Base-by-base conservation (phyloP, 345 rosid genomes). In the Pugionium cornutum region DNA sequence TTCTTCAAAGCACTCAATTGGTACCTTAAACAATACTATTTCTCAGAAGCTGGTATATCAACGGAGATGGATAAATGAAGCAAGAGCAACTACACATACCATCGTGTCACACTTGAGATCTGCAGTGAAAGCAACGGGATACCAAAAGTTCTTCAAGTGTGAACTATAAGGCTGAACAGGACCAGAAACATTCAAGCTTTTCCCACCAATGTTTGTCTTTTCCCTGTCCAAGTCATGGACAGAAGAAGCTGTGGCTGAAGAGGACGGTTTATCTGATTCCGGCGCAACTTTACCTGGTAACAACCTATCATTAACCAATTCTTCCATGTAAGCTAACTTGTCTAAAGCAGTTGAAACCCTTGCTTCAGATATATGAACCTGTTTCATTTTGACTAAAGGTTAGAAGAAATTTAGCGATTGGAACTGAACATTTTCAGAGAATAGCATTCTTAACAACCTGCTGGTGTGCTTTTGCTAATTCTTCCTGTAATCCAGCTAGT, bases 321-420 rank as follows among this genome's bases (percentile, higher is more conserved):
- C 79, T 77, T 90, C 99, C 99, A 89, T 88, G 78, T 90, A 75
- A 70, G 99, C 99, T 64, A 94, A 83, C 84, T 88, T 94, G 48
- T 90, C 89, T 75, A 94, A 78, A 61, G 99, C 96, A 55, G 95
- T 78, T 62, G 86, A 49, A 73, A 94, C 96, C 83, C 97, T 86
- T 58, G 92, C 99, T 78, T 94, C 99, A 43, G 99, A 94, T 71
- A 88, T 79, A 76, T 90, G 99, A 75, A 94, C 97, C 98, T 92
- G 86, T 80, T 48, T 44, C 2, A 3, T 41, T 64, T 44, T 0
- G 0, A 53, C 30, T n/a, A 42, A 30, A 25, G 8, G 56, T 73
- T 54, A 60, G 58, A 60, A 7, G 2, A 49, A 28, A 34, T 34
- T 34, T 34, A 34, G 5, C 5, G 18, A 18, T 18, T 18, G 18